These are phyloP conservation scores for Phoenix roebelenii DNA, from an alignment of 176 grass and related monocot genomes.

Conservation along the genomic window DNA sequence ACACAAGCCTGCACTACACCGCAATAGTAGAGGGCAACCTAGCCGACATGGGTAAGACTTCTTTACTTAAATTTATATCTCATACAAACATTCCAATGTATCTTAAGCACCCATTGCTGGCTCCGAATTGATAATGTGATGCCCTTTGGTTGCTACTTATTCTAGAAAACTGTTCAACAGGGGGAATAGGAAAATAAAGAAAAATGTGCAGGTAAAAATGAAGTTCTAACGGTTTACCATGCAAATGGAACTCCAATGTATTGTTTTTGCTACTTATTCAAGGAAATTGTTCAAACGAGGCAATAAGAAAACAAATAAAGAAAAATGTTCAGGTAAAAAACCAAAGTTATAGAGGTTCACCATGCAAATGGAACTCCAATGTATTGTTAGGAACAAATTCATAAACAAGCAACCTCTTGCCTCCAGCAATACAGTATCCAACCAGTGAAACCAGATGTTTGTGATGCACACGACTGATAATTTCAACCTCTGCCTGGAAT, in stretches of 20 bases:
- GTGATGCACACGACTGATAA: conserved; percentile 77
- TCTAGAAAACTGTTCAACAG: no score
- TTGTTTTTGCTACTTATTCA: not conserved
- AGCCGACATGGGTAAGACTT: no score
- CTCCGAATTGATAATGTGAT: no score
- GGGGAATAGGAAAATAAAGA: no score
- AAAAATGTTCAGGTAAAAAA: conserved; percentile 6
- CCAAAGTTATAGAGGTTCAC: conserved; percentile 13
- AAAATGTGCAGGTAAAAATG: no score
- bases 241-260: conserved; percentile 25
- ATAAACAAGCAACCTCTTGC: conserved; percentile 57
- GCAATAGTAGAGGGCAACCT: no score
- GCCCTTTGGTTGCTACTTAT: no score
- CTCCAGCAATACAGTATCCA: conserved; percentile 65
- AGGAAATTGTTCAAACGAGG: no score
- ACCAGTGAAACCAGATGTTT: conserved; percentile 73
- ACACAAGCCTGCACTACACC: no score
- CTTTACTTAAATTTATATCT: no score
- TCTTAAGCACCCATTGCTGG: no score
- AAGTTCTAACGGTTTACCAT: not conserved
- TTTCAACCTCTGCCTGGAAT: conserved; percentile 60
- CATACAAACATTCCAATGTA: no score
- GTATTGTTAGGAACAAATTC: conserved; percentile 76
- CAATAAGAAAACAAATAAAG: not conserved
- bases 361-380: conserved; percentile 64